Evolutionary conservation across 2,329 filamentous ascomycete species (phyloP).

Genomic region (Drechslerella stenobrocha): DNA sequence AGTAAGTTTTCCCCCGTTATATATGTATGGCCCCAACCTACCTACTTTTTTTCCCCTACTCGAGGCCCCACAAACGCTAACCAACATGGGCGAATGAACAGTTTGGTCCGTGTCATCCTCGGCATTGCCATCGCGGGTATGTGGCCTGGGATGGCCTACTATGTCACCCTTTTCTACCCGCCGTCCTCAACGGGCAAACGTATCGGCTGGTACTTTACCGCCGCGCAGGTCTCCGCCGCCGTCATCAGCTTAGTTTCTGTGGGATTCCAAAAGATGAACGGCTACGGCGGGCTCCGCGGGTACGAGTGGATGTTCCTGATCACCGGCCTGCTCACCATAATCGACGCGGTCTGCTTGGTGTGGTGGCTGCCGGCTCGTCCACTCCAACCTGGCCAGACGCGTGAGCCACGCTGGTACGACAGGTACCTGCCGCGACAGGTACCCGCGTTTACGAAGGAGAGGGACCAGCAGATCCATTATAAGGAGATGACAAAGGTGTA

Average conservation of each 20-base stretch:
- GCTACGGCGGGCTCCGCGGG: slow-evolving; percentile 71
- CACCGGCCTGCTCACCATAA: slow-evolving; percentile 74
- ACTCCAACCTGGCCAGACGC: slow-evolving; percentile 61
- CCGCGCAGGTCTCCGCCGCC: slow-evolving; percentile 82
- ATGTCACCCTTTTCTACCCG: slow-evolving; percentile 87
- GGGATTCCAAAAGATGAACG: slow-evolving; percentile 90
- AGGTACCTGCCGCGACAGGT: slow-evolving; percentile 70
- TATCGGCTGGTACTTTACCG: slow-evolving; percentile 87
- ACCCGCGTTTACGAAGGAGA: slow-evolving; percentile 71
- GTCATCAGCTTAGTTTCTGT: slow-evolving; percentile 88
- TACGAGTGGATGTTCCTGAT: slow-evolving; percentile 93
- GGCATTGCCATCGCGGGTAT: slow-evolving; percentile 88
- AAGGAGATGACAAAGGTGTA: slow-evolving; percentile 80
- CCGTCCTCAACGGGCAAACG: slow-evolving; percentile 82
- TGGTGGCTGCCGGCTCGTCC: slow-evolving; percentile 93
- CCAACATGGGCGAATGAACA: slow-evolving; percentile 51
- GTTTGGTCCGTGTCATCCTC: slow-evolving; percentile 78
- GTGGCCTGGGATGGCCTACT: slow-evolving; percentile 95
- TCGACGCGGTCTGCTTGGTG: slow-evolving; percentile 72
- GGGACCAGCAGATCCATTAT: slow-evolving; percentile 78
- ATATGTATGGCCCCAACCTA: slow-evolving; percentile 18
- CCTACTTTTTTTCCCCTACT: slow-evolving; percentile 8
- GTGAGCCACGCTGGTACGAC: slow-evolving; percentile 57
- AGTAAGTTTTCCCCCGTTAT: slow-evolving; percentile 59
- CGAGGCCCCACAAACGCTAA: slow-evolving; percentile 42